phyloP scores from a whole-genome alignment of 352 stramenopile species.

The Phytophthora aleatoria region DNA sequence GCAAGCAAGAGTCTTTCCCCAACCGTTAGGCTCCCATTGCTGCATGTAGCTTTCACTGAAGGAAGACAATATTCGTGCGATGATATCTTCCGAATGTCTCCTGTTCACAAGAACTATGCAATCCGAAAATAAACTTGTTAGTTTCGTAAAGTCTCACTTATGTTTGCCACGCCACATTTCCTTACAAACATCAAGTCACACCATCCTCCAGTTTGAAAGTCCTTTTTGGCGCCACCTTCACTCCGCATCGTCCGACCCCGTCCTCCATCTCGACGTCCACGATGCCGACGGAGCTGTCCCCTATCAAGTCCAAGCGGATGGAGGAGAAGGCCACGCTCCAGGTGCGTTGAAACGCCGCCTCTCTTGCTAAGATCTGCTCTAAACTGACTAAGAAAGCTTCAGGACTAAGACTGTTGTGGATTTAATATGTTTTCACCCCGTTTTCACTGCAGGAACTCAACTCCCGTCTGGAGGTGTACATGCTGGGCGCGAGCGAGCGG shows the following conservation, averaged over 20 bases:
- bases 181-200: constrained; percentile 11
- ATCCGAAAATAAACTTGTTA: constrained; percentile 8
- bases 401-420: not conserved
- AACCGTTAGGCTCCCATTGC: no score
- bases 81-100: no score
- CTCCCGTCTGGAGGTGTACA: constrained; percentile 81
- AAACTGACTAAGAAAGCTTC: constrained; percentile 5
- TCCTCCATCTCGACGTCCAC: not conserved
- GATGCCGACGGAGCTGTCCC: constrained; percentile 69
- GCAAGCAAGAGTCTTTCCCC: no score
- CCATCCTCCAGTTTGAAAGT: constrained; percentile 25
- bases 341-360: constrained; percentile 30
- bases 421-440: constrained; percentile 1
- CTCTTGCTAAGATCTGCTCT: not conserved
- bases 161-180: constrained; percentile 9
- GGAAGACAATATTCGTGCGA: no score
- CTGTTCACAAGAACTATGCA: no score
- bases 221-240: constrained; percentile 18
- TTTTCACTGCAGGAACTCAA: constrained; percentile 65
- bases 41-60: no score
- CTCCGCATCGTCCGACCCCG: not conserved
- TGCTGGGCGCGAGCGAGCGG: constrained; percentile 85
- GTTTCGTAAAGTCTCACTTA: constrained; percentile 7
- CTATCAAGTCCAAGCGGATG: constrained; percentile 86
- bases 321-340: constrained; percentile 85